phyloP scores from a whole-genome alignment of 352 stramenopile genomes.

The Peronospora farinosa region DNA sequence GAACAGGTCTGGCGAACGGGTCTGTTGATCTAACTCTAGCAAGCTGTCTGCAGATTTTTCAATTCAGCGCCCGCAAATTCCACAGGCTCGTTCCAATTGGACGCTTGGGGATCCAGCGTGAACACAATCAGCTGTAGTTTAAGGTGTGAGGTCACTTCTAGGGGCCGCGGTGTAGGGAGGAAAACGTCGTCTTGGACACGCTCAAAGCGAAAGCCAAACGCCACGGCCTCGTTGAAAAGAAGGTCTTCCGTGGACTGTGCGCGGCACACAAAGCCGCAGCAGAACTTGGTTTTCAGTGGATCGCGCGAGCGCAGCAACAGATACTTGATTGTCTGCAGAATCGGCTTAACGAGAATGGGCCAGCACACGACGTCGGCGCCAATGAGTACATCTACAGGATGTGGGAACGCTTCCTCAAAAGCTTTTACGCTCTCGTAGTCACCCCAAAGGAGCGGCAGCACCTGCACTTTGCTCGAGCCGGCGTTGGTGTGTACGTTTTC shows the following conservation, averaged over 20 bases:
- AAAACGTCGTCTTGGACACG: slow-evolving; percentile 31
- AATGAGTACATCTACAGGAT: slow-evolving; percentile 52
- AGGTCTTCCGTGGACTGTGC: slow-evolving; percentile 48
- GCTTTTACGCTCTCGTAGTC: slow-evolving; percentile 34
- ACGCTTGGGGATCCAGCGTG: slow-evolving; percentile 29
- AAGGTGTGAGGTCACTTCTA: slow-evolving; percentile 32
- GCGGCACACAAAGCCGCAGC: slow-evolving; percentile 57
- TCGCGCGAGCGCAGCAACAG: slow-evolving; percentile 34
- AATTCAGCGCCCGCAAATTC: slow-evolving; percentile 34
- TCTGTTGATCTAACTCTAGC: slow-evolving; percentile 19
- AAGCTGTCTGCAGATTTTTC: slow-evolving; percentile 42
- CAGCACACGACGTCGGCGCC: slow-evolving; percentile 71
- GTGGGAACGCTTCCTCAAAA: slow-evolving; percentile 42
- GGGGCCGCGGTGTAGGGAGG: slow-evolving; percentile 35
- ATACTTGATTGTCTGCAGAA: slow-evolving; percentile 66
- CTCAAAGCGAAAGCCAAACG: slow-evolving; percentile 39
- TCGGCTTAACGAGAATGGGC: slow-evolving; percentile 59
- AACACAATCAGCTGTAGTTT: slow-evolving; percentile 50
- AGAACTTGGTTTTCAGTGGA: slow-evolving; percentile 42
- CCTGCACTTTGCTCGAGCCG: slow-evolving; percentile 30
- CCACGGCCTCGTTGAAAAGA: slow-evolving; percentile 40
- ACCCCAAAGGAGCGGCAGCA: slow-evolving; percentile 44
- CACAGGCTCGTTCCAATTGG: slow-evolving; percentile 37
- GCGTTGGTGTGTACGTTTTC: slow-evolving; percentile 37
- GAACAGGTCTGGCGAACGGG: slow-evolving; percentile 9